Conservation (phyloP, 495 filamentous ascomycete genomes). For the Xylaria flabelliformis region DNA sequence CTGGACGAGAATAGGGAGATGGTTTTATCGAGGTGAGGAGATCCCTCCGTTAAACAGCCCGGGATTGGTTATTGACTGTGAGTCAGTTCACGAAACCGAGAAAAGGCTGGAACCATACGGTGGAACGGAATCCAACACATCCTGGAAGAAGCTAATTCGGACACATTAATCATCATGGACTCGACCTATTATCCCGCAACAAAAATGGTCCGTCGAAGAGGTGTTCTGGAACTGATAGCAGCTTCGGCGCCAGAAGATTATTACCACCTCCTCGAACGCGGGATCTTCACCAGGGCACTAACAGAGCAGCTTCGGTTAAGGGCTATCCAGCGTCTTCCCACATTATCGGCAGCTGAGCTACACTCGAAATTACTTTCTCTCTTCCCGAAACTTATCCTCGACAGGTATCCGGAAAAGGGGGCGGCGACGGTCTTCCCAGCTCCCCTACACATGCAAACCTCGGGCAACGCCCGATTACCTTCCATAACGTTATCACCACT, state of each 20-base stretch:
- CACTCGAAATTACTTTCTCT: constrained; percentile 52
- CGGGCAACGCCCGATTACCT: constrained; percentile 51
- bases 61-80: constrained; percentile 27
- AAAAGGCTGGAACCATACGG: constrained; percentile 48
- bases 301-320: constrained; percentile 49
- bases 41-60: background rate
- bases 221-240: constrained; percentile 56
- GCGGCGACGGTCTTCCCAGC: constrained; percentile 50
- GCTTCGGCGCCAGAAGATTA: constrained; percentile 56
- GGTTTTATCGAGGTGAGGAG: constrained; percentile 53
- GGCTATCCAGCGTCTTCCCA: constrained; percentile 44
- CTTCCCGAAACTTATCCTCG: constrained; percentile 53
- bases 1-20: constrained; percentile 54
- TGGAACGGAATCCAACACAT: constrained; percentile 56
- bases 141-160: constrained; percentile 52
- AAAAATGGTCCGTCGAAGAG: constrained; percentile 46
- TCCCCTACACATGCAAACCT: constrained; percentile 54
- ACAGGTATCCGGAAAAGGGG: constrained; percentile 49
- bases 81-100: constrained; percentile 49
- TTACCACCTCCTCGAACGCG: constrained; percentile 45
- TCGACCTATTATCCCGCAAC: constrained; percentile 55
- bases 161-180: constrained; percentile 59
- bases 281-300: constrained; percentile 53
- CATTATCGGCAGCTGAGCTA: constrained; percentile 54
- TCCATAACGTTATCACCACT: constrained; percentile 52